Evolutionary conservation across 805 yeast species (phyloP), one percentile per base, ranked within the genome.

Genomic region (Candida ficus): DNA sequence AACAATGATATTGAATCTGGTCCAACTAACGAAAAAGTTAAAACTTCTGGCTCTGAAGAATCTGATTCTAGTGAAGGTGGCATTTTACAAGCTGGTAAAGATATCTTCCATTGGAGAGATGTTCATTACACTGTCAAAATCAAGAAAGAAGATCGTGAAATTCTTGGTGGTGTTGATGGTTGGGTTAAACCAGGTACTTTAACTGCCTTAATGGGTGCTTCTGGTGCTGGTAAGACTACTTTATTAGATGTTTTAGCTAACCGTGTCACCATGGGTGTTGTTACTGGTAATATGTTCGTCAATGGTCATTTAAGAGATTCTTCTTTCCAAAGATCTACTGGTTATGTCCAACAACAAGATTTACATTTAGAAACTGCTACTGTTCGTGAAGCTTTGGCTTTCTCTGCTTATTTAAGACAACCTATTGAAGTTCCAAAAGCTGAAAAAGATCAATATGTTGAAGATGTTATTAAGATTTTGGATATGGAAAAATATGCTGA

Each of bases 211-310:
- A 78, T 78, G 84, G 86, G 88, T 52, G 80, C 82, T 19, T 79
- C 88, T 29, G 89, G 89, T 65, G 89, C 90, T 45, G 90, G 90
- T 70, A 82, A 82, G 57, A 83, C 90, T 18, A 83, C 89, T 7
- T 65, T 82, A 46, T 67, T 82, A 53, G 83, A 83, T 65, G 79
- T 80, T 54, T 68, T 83, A 54, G 83, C 87, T 29, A 80, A 78
- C 52, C 74, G 89, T 60, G 76, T 80, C 38, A 78, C 83, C 10
- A 67, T 75, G 64, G 90, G 90, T 65, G 76, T 77, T 39, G 79
- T 83, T 42, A 71, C 84, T 37, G 83, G 83, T 57, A 80, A 80
- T 16, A 38, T 42, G 45, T 62, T 77, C 58, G 85, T 81, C 26
- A 78, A 82, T 59, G 89, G 88, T 45, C 67, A 66, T 41, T 67